Base-by-base conservation (phyloP, 768 basidiomycete genomes). In the Hemileccinum rubropunctum region DNA sequence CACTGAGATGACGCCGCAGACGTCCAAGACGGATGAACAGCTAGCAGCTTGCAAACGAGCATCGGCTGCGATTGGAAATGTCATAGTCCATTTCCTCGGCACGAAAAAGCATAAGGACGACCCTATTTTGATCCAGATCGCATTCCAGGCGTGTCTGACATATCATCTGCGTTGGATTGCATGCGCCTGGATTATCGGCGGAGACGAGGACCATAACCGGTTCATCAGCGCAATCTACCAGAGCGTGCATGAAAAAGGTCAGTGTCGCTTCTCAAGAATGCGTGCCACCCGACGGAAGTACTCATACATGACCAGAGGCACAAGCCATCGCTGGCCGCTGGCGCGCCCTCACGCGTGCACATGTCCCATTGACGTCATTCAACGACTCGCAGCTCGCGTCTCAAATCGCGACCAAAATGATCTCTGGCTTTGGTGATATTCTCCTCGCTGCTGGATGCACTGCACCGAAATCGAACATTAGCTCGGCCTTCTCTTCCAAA, bases 301-400 rank as follows among this genome's bases (percentile, higher is more conserved):
- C 9, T 62, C 21, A 18, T 27, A 48, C 38, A 26, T 21, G 8
- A 34, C 30, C 52, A 77, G 76, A 75, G 58, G 71, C 70, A 35
- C 75, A 77, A 48, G 69, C 76, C 5, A 65, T 76, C 32, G 66
- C 74, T 4, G 72, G 73, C 23, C 63, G 73, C 46, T 78, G 76
- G 75, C 70, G 75, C 2, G 68, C 74, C 13, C 56, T 77, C 34
- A 75, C 75, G 3, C 68, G 67, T 5, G 52, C 48, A 6, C 62
- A 68, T n/a, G 56, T 65, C 32, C 66, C 69, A 11, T 56, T 51
- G 10, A 54, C 54, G 3, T 37, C 58, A 18, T 42, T 56, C 15
- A 63, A 67, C 14, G 56, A 63, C 9, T 21, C 53, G 1, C 63
- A 65, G 15, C 40, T 65, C 13, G 56, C 52, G 12, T 58, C 49